These are phyloP conservation scores for Mortierella sp. DNA, from an alignment of 371 early-diverging fungal species.

Conservation along the genomic window DNA sequence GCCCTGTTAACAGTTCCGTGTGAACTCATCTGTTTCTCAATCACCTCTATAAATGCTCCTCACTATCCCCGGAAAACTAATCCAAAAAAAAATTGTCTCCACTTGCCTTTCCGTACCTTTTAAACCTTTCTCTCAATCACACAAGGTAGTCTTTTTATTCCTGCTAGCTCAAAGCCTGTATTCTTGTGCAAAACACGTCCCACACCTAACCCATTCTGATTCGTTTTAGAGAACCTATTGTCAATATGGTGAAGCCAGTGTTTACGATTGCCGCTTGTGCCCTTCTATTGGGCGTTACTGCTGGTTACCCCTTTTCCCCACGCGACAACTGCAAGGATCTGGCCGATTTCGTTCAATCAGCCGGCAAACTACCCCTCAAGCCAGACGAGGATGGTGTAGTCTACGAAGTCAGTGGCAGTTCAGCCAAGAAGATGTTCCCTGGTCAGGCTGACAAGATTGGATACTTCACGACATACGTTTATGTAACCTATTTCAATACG, in stretches of 20 bases:
- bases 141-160: too few relatives aligned
- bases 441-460: not conserved
- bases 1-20: too few relatives aligned
- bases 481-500: conserved; percentile 25
- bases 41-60: too few relatives aligned
- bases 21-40: too few relatives aligned
- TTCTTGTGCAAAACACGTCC: too few relatives aligned
- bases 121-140: too few relatives aligned
- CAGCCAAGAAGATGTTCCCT: conserved; percentile 35
- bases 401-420: conserved; percentile 8
- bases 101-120: too few relatives aligned
- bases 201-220: too few relatives aligned
- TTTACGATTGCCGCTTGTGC: conserved; percentile 10
- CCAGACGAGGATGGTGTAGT: conserved; percentile 24
- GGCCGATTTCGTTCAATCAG: conserved; percentile 14
- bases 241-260: not conserved
- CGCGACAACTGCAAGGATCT: conserved; percentile 23
- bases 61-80: too few relatives aligned
- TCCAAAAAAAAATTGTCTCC: too few relatives aligned
- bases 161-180: too few relatives aligned
- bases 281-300: conserved; percentile 10
- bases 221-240: too few relatives aligned
- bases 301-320: conserved; percentile 5
- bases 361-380: conserved; percentile 10
- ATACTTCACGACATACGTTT: conserved; percentile 17